Base-by-base conservation (phyloP, 306 rosid genomes). In the Cicer chorassanicum region DNA sequence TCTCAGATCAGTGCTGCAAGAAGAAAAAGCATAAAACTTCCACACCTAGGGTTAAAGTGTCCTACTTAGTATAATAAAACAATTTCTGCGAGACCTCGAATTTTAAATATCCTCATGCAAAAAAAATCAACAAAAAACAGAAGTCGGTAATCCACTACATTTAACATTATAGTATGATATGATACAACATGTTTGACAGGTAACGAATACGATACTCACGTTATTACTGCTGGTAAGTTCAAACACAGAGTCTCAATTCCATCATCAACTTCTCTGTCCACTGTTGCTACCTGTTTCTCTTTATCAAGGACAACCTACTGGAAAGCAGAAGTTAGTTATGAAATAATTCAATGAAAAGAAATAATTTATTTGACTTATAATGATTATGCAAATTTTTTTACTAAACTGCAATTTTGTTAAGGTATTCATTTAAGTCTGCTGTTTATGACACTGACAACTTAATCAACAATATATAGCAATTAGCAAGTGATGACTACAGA, bases 221-320 rank as follows among this genome's bases (percentile, higher is more conserved):
- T 95, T 88, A 95, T 89, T 57, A 95, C 96, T 7, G 98, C 99
- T 2, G 97, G 99, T 70, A 95, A 84, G 71, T 95, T 87, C 76
- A 95, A 81, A 73, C 71, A 78, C 64, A 92, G 56, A 42, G 98
- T 92, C 81, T 95, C 99, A 1, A 90, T 93, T 55, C 98, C 98
- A 64, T 88, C 98, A 49, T 92, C 99, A 43, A 90, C 95, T 84
- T 95, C 98, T 83, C 99, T 87, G 77, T 90, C 98, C 61, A 90
- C 97, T 4, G 96, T 92, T 75, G 85, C 93, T 14, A 62, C 79
- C 49, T 82, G 89, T 75, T 90, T 95, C 82, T 87, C 96, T 82
- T 86, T 95, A 68, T 95, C 97, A 69, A 95, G 84, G 82, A 92
- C 89, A 84, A 95, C 98, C 99, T 95, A 90, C 89, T 83, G 84